These are phyloP conservation scores for Lactarius sp. DNA, from an alignment of 768 basidiomycete genomes.

Conservation along the genomic window DNA sequence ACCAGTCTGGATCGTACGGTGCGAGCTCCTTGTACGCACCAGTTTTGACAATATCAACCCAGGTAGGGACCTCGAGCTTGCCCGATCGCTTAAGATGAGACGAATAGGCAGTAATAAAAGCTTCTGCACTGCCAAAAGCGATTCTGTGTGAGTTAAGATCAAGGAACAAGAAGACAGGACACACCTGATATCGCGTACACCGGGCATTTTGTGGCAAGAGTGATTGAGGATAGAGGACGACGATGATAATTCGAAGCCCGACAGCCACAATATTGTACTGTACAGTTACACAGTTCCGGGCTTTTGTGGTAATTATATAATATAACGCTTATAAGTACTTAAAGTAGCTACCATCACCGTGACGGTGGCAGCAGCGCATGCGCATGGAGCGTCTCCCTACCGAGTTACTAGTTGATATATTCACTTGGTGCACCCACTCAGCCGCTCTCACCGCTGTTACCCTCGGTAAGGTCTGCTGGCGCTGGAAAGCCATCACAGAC, in stretches of 20 bases:
- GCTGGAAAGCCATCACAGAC: conserved; percentile 54
- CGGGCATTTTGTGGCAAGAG: conserved; percentile 38
- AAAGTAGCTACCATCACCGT: too few species aligned
- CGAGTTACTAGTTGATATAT: conserved; percentile 62
- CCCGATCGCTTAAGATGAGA: conserved; percentile 97
- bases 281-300: conserved; percentile 15
- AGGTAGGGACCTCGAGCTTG: conserved; percentile 97
- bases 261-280: conserved; percentile 18
- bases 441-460: conserved; percentile 43
- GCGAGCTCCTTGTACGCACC: conserved; percentile 97
- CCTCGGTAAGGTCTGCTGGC: conserved; percentile 49
- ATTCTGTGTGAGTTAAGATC: neutral
- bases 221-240: neutral
- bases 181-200: conserved; percentile 44
- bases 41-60: conserved; percentile 99
- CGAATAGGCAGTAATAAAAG: conserved; percentile 90
- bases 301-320: conserved; percentile 13
- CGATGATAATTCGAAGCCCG: conserved; percentile 6
- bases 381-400: conserved; percentile 42
- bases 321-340: neutral
- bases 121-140: conserved; percentile 63
- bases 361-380: too few species aligned
- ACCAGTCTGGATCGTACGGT: conserved; percentile 99
- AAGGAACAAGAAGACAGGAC: conserved; percentile 21
- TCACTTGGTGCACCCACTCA: conserved; percentile 36